Base-by-base conservation (phyloP, 225 moss, liverwort and hornwort genomes). In the Bryum argenteum region DNA sequence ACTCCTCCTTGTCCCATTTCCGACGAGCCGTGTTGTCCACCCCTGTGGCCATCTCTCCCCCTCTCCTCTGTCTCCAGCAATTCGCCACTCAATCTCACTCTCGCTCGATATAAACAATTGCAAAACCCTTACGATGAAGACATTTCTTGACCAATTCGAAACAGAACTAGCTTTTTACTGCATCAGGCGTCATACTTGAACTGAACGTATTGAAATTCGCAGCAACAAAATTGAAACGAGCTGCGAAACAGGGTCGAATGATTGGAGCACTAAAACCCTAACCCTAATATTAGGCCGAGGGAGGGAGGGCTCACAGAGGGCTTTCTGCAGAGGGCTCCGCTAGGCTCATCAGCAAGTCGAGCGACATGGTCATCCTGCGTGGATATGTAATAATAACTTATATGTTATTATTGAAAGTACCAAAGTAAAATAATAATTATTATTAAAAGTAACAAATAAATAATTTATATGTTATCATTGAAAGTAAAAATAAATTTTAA, bases 1-100 rank as follows among this genome's bases (percentile, higher is more conserved):
- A 97, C 74, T 97, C 92, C 70, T 97, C 94, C 75, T 89, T 88
- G 73, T 97, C 91, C 97, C 97, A 97, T 76, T 97, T 97, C 82
- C 94, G 86, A 2, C 97, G 89, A 54, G 81, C 90, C 4, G 97
- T 97, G 41, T 97, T 97, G 70, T 97, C 97, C 38, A 93, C 88
- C 61, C 87, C 87, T 28, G 89, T 66, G 51, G 83, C 76, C 83
- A 84, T 80, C 74, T 57, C 57, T 37, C 28, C 58, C 56, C 26
- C 66, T 20, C 45, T 8, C 33, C 33, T 33, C 33, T 33, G 33
- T 33, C 33, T 33, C 33, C 33, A 5, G 33, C 52, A 33, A 20
- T 43, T 1, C n/a, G 11, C 61, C 9, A 9, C 47, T 11, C 18
- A 52, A 15, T 2, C 20, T 8, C 43, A 1, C 56, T 0, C 54